These are phyloP conservation scores for Schizothecium vesticola DNA, from an alignment of 495 filamentous ascomycete species.

Conservation along the genomic window DNA sequence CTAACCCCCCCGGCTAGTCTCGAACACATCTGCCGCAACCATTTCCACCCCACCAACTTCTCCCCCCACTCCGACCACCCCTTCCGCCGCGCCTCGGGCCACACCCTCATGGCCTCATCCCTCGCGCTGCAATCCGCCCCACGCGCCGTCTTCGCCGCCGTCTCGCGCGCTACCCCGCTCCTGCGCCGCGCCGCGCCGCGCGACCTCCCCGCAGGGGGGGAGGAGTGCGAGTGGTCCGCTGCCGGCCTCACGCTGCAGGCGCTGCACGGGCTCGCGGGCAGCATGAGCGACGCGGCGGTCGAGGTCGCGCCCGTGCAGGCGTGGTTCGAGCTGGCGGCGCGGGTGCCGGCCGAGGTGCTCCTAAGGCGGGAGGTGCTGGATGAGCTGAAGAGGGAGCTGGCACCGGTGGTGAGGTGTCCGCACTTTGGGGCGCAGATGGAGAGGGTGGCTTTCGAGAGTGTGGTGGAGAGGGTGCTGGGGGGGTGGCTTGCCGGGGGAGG, in stretches of 20 bases:
- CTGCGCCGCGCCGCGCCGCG: neutral
- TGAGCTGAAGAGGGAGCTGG: conserved; percentile 31
- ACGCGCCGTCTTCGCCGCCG: conserved; percentile 18
- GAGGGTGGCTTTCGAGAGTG: conserved; percentile 36
- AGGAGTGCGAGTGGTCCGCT: conserved; percentile 19
- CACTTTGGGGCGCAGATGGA: conserved; percentile 41
- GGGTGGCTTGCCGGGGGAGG: neutral
- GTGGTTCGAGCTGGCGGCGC: conserved; percentile 42
- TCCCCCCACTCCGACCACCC: conserved; percentile 18
- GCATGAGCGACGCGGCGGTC: conserved; percentile 28
- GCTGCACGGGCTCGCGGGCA: conserved; percentile 36
- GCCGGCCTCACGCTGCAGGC: conserved; percentile 31
- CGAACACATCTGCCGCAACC: conserved; percentile 46
- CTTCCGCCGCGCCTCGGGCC: conserved; percentile 29
- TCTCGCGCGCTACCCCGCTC: conserved; percentile 9
- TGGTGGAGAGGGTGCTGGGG: conserved; percentile 25
- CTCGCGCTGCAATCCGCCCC: conserved; percentile 35
- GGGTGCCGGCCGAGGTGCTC: conserved; percentile 22
- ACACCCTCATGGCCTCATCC: conserved; percentile 43
- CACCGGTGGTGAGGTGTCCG: conserved; percentile 32
- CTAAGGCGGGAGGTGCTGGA: conserved; percentile 19
- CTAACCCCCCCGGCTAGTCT: conserved; percentile 30
- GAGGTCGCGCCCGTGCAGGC: conserved; percentile 49
- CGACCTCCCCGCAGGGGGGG: neutral
- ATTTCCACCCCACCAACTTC: conserved; percentile 36